phyloP scores from a whole-genome alignment of 208 protist genomes.

The Trypanosoma brucei region DNA sequence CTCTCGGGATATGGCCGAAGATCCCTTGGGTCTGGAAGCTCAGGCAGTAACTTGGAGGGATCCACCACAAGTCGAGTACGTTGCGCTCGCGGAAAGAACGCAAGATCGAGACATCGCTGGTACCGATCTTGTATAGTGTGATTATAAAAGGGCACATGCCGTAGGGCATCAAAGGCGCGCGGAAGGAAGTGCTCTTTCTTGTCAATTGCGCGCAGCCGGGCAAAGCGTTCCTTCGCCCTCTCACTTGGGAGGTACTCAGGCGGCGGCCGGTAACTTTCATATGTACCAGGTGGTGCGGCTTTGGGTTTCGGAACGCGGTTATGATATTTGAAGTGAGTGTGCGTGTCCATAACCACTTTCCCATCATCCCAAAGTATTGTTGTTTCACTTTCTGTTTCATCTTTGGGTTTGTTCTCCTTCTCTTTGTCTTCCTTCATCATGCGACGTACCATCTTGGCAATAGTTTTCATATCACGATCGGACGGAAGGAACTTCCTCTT shows the following conservation, averaged over 20 bases:
- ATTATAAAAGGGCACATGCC: constrained; percentile 94
- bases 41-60: constrained; percentile 95
- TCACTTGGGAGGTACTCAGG: constrained; percentile 95
- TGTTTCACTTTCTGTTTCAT: constrained; percentile 34
- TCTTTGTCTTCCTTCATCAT: constrained; percentile 33
- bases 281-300: constrained; percentile 88
- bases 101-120: constrained; percentile 99
- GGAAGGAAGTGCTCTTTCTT: constrained; percentile 93
- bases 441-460: constrained; percentile 87
- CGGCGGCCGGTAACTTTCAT: constrained; percentile 98
- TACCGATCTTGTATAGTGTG: constrained; percentile 97
- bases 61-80: constrained; percentile 89
- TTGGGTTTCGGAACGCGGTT: constrained; percentile 81
- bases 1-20: constrained; percentile 98
- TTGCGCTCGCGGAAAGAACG: constrained; percentile 94
- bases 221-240: constrained; percentile 84
- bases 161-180: constrained; percentile 88
- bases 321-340: constrained; percentile 85
- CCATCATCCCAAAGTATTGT: constrained; percentile 76
- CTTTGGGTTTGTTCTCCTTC: constrained; percentile 22
- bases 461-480: constrained; percentile 86
- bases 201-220: constrained; percentile 86
- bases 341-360: constrained; percentile 84
- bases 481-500: constrained; percentile 84
- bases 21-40: constrained; percentile 96